A percentile compares a stretch with the other conserved stretches of the same genome.
These are phyloP conservation scores for Helminthosporium solani DNA, from an alignment of 2,329 filamentous ascomycete species.

Conservation along the genomic window DNA sequence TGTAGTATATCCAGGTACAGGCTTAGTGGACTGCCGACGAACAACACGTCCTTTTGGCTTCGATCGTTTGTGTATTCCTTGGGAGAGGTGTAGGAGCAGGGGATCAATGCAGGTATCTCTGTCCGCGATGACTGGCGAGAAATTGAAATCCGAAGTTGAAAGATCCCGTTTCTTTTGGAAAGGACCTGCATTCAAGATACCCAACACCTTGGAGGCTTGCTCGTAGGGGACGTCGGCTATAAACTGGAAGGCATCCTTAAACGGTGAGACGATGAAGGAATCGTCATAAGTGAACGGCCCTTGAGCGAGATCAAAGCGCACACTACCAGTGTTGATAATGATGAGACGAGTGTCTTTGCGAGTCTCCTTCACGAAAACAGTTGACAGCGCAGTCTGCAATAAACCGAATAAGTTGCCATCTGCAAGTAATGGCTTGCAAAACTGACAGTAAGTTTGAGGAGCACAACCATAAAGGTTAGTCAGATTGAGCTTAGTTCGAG, in stretches of 20 bases:
- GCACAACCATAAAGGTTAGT: conserved; percentile 61
- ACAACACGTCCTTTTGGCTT: conserved; percentile 45
- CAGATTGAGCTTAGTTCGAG: conserved; percentile 57
- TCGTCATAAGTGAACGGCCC: conserved; percentile 61
- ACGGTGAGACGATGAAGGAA: conserved; percentile 58
- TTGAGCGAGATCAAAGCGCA: conserved; percentile 63
- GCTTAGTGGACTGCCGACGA: conserved; percentile 50
- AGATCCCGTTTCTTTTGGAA: conserved; percentile 41
- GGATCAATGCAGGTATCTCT: conserved; percentile 54
- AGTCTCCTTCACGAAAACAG: conserved; percentile 54
- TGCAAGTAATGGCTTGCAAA: conserved; percentile 55
- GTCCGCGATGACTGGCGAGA: conserved; percentile 40
- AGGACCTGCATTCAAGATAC: conserved; percentile 48
- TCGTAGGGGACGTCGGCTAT: conserved; percentile 55
- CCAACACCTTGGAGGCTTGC: conserved; percentile 45
- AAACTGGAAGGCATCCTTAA: conserved; percentile 55
- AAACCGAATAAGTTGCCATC: conserved; percentile 58
- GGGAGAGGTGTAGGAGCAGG: conserved; percentile 32
- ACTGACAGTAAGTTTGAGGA: conserved; percentile 60
- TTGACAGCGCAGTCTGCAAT: conserved; percentile 53
- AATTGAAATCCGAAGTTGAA: conserved; percentile 34
- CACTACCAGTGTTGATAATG: conserved; percentile 60
- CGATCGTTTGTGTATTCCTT: conserved; percentile 24
- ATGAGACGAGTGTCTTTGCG: conserved; percentile 56
- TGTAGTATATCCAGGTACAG: conserved; percentile 56